A percentile compares a stretch with the other conserved stretches of the same genome.
Conservation (phyloP, 2,329 filamentous ascomycete species). For the Ophiognomonia clavigignenti-juglandacearum region DNA sequence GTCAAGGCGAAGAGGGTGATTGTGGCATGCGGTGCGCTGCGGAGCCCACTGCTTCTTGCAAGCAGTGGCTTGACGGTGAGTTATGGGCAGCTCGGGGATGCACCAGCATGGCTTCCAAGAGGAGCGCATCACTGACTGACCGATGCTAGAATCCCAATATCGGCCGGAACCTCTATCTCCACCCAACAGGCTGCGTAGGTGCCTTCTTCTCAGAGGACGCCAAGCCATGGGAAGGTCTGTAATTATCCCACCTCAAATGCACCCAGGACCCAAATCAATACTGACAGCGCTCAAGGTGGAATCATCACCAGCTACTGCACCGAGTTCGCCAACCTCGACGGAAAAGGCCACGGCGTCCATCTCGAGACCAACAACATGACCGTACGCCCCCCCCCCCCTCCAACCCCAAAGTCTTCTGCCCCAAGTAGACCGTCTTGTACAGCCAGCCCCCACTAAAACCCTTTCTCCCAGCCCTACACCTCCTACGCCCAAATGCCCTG, state of each 20-base stretch:
- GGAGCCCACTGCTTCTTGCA: constrained; percentile 67
- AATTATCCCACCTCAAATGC: too few relatives aligned
- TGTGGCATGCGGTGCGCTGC: constrained; percentile 65
- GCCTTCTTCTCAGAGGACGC: constrained; percentile 63
- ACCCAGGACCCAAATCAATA: too few relatives aligned
- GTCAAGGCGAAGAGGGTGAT: constrained; percentile 74
- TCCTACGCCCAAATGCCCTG: constrained; percentile 54
- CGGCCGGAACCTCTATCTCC: constrained; percentile 75
- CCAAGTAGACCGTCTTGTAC: too few relatives aligned
- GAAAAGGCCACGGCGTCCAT: constrained; percentile 71
- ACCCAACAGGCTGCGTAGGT: constrained; percentile 61
- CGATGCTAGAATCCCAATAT: constrained; percentile 66
- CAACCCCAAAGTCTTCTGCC: neutral
- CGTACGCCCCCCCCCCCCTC: neutral
- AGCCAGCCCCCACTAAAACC: neutral
- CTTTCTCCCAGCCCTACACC: constrained; percentile 39
- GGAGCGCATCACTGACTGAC: too few relatives aligned
- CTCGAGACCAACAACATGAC: constrained; percentile 69
- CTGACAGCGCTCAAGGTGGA: constrained; percentile 27
- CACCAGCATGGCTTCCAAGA: too few relatives aligned
- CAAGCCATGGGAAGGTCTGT: constrained; percentile 52
- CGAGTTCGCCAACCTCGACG: constrained; percentile 73
- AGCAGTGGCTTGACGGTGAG: constrained; percentile 66
- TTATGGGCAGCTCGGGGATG: too few relatives aligned
- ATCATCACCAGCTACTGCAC: constrained; percentile 74